phyloP scores from a whole-genome alignment of 148 eudicot species.

The Cornus suecica region DNA sequence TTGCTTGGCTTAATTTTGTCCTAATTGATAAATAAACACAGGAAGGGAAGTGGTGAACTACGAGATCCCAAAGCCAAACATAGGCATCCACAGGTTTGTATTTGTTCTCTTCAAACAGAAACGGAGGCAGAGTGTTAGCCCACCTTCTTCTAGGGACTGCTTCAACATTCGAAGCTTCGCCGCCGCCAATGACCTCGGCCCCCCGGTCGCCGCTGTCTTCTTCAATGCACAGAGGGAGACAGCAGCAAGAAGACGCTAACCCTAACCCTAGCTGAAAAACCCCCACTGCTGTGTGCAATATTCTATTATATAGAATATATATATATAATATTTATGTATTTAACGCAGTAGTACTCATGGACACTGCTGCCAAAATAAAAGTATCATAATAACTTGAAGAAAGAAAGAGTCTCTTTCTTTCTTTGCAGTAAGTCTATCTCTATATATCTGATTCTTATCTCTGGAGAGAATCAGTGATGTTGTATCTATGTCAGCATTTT shows the following conservation, averaged over 20 bases:
- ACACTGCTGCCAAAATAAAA: background rate
- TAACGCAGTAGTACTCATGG: too few species aligned
- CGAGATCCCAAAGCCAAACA: conserved; percentile 86
- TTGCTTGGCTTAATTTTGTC: background rate
- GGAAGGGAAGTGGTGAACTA: conserved; percentile 75
- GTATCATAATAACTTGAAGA: background rate
- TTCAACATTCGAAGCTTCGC: conserved; percentile 69
- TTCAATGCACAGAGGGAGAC: conserved; percentile 84
- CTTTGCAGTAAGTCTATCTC: too few species aligned
- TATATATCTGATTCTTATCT: too few species aligned
- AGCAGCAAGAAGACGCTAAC: conserved; percentile 70
- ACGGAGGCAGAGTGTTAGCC: conserved; percentile 34
- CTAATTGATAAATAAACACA: conserved; percentile 8
- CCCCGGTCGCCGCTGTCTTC: conserved; percentile 79
- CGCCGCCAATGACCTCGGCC: conserved; percentile 54
- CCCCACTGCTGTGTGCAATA: background rate
- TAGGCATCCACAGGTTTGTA: conserved; percentile 87
- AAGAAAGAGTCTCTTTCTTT: background rate
- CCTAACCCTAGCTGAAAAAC: background rate
- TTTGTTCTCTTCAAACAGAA: conserved; percentile 73
- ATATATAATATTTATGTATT: too few species aligned
- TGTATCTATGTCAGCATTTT: too few species aligned
- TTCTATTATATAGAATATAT: background rate
- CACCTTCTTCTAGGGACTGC: conserved; percentile 57
- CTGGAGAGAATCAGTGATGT: too few species aligned